Evolutionary conservation across 805 yeast species (phyloP), one percentile per base, ranked within the genome.

Genomic region (Kuraishia capsulata): DNA sequence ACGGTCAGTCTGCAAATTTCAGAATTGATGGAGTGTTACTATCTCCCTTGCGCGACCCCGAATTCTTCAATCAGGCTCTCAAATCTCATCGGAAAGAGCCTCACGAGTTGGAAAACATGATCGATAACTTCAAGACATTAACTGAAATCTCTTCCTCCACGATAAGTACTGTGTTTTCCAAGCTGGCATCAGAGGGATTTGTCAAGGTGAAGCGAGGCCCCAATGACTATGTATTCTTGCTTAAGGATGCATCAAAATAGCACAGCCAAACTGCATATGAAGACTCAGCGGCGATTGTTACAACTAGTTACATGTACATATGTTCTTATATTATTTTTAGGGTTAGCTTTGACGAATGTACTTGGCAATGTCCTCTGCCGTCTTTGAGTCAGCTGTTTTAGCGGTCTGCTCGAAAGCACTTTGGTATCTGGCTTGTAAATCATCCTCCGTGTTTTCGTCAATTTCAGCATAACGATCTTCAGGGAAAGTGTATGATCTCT

Each of bases 281-380:
- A n/a, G n/a, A n/a, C n/a, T n/a, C n/a, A n/a, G n/a, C n/a, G n/a
- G n/a, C n/a, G n/a, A n/a, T n/a, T n/a, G n/a, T n/a, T n/a, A n/a
- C n/a, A n/a, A n/a, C n/a, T n/a, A n/a, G 10, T 23, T 30, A 43
- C 41, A 16, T 29, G 8, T 6, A 29, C 6, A 14, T 13, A n/a
- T 13, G 13, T 29, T 6, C n/a, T 8, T 29, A n/a, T 29, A 29
- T 13, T 29, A 29, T 16, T 20, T 16, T 6, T 29, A n/a, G n/a
- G n/a, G 19, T 33, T 52, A 56, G 6, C 46, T 33, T 36, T 49
- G 48, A 32, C 52, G 51, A 20, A 82, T 78, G 52, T 81, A 81
- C 39, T 70, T 67, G 2, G 87, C 86, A 42, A 82, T 81, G 46
- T 71, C 73, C 54, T 80, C 87, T 5, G 88, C 88, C 5, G 87